Percentiles rank a stretch among this genome's conserved stretches.
Conservation (phyloP, 1,284 basidiomycete genomes). For the Trametes pubescens region DNA sequence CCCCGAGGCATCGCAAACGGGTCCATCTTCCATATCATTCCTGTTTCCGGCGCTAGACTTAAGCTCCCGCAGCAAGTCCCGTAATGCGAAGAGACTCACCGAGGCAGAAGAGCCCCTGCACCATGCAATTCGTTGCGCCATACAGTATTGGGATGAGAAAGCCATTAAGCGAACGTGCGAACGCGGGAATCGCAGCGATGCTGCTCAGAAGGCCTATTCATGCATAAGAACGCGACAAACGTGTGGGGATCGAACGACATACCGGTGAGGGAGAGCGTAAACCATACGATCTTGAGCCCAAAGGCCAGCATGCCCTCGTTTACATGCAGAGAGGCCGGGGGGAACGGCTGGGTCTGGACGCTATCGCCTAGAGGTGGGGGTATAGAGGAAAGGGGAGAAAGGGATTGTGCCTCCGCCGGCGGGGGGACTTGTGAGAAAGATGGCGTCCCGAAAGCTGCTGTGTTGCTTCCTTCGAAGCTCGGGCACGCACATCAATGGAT, state of each 20-base stretch:
- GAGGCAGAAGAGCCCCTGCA: conserved; percentile 57
- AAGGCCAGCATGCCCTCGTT: conserved; percentile 40
- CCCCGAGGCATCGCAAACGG: conserved; percentile 60
- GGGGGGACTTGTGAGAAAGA: conserved; percentile 26
- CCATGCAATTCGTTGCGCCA: conserved; percentile 53
- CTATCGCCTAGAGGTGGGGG: conserved; percentile 21
- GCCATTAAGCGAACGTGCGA: conserved; percentile 49
- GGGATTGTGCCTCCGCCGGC: conserved; percentile 17
- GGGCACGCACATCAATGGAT: conserved; percentile 25
- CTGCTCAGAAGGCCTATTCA: conserved; percentile 55
- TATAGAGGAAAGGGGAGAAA: conserved; percentile 23
- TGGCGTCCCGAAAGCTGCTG: conserved; percentile 24
- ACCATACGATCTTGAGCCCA: conserved; percentile 44
- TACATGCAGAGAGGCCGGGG: conserved; percentile 28
- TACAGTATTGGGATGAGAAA: conserved; percentile 57
- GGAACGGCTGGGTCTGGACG: conserved; percentile 23
- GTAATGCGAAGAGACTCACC: conserved; percentile 38
- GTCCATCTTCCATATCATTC: conserved; percentile 70
- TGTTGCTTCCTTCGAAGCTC: conserved; percentile 23
- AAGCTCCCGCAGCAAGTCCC: background rate
- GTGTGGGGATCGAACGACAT: conserved; percentile 14
- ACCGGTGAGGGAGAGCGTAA: conserved; percentile 44
- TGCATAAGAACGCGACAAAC: conserved; percentile 5
- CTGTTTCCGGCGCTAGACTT: conserved; percentile 42
- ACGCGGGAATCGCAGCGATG: conserved; percentile 55